phyloP scores from a whole-genome alignment of 345 rosid species.

The Dipteronia sinensis region DNA sequence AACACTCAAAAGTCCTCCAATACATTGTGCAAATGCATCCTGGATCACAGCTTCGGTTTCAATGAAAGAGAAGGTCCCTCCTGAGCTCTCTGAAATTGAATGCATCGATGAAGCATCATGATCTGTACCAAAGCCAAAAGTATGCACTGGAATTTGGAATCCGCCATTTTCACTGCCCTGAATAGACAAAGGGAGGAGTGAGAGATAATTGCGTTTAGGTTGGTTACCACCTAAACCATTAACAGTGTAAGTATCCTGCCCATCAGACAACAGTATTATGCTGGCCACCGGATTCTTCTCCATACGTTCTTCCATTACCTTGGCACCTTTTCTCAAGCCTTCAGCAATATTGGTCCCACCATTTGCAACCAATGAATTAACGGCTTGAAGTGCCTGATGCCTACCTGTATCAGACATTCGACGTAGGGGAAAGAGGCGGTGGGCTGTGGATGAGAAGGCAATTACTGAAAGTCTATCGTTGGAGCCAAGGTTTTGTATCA shows the following conservation, averaged over 20 bases:
- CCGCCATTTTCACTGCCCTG: constrained; percentile 49
- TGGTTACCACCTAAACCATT: constrained; percentile 36
- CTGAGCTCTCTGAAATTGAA: constrained; percentile 82
- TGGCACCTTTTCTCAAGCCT: constrained; percentile 90
- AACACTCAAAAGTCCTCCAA: constrained; percentile 95
- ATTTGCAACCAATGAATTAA: constrained; percentile 83
- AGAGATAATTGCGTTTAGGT: constrained; percentile 57
- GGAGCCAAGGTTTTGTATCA: constrained; percentile 91
- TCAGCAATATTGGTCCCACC: constrained; percentile 98
- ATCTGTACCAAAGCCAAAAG: constrained; percentile 93
- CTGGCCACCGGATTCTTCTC: constrained; percentile 86
- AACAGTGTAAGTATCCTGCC: constrained; percentile 80
- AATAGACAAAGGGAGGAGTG: constrained; percentile 68
- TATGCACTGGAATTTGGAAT: constrained; percentile 82
- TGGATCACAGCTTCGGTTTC: constrained; percentile 90
- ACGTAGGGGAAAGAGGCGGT: constrained; percentile 81
- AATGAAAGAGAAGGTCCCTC: constrained; percentile 95
- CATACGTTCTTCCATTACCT: constrained; percentile 83
- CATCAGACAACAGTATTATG: constrained; percentile 89
- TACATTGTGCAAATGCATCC: constrained; percentile 98
- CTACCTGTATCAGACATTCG: constrained; percentile 80
- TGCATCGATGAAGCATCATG: constrained; percentile 95
- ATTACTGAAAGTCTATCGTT: constrained; percentile 93
- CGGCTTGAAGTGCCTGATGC: constrained; percentile 83
- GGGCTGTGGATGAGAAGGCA: constrained; percentile 94